Conservation (phyloP, 441 rosid genomes). For the Gossypium laxum region DNA sequence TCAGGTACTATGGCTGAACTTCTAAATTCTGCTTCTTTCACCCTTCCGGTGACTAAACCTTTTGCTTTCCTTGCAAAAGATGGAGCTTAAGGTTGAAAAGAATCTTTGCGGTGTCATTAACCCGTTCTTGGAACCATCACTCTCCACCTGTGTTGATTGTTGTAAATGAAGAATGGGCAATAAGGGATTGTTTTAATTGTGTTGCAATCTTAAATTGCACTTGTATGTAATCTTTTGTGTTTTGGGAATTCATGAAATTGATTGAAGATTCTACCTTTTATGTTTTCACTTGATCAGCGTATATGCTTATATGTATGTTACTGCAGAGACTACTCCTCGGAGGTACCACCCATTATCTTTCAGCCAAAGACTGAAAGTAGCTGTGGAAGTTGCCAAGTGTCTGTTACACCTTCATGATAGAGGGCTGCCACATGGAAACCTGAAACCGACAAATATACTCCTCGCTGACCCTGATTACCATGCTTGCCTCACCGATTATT, state of each 20-base stretch:
- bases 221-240: not conserved
- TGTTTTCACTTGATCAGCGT: not conserved
- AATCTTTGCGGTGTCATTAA: not conserved
- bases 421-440: constrained; percentile 72
- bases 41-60: not conserved
- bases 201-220: not conserved
- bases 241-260: not conserved
- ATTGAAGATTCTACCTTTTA: not conserved
- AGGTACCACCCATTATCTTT: constrained; percentile 64
- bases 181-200: not conserved
- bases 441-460: constrained; percentile 76
- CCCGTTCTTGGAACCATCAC: not conserved
- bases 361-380: constrained; percentile 67
- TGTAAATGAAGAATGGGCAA: not conserved
- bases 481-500: constrained; percentile 54
- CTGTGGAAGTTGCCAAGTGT: constrained; percentile 64
- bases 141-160: not conserved
- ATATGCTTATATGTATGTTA: constrained; percentile 11
- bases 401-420: constrained; percentile 72
- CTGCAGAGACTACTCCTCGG: constrained; percentile 80
- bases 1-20: not conserved
- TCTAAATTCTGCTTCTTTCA: not conserved
- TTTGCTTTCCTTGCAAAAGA: not conserved
- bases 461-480: constrained; percentile 45
- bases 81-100: not conserved